A percentile compares a stretch with the other conserved stretches of the same genome.
phyloP scores from a whole-genome alignment of 139 green algal genomes.

The Trebouxia sp. region DNA sequence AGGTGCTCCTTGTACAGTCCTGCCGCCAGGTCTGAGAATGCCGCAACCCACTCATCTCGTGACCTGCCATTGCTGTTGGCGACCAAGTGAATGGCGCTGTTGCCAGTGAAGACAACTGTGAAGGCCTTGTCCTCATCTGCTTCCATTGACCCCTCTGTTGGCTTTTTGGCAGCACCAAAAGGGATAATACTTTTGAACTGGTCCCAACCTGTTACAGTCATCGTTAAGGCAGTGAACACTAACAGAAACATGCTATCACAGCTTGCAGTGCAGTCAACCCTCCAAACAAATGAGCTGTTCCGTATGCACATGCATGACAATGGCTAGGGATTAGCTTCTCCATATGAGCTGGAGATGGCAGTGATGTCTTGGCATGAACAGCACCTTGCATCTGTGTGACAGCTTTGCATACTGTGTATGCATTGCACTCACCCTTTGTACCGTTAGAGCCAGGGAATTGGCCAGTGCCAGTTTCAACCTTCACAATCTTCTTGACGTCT shows the following conservation, averaged over 20 bases:
- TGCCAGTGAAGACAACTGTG: constrained; percentile 24
- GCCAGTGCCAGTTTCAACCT: constrained; percentile 14
- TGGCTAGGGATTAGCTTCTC: neutral
- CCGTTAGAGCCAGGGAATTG: constrained; percentile 26
- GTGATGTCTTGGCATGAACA: neutral
- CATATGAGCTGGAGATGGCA: neutral
- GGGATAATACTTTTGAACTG: constrained; percentile 27
- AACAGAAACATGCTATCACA: too few species aligned
- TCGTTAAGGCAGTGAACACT: neutral
- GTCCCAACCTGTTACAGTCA: neutral
- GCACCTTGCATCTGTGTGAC: neutral
- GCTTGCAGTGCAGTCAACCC: too few species aligned
- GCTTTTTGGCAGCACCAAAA: constrained; percentile 16
- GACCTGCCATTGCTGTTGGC: constrained; percentile 24
- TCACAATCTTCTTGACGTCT: constrained; percentile 23
- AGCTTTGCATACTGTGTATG: neutral
- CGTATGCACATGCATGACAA: neutral
- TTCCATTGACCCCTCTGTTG: neutral
- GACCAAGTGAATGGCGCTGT: constrained; percentile 28
- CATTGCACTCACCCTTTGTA: neutral
- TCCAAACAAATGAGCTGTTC: neutral
- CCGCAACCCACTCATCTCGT: constrained; percentile 33
- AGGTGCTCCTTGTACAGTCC: neutral
- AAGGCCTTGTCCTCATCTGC: constrained; percentile 17
- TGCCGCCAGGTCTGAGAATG: constrained; percentile 32